phyloP scores from a whole-genome alignment of 192 early-diverging fungal genomes.

The Coemansia sp. region DNA sequence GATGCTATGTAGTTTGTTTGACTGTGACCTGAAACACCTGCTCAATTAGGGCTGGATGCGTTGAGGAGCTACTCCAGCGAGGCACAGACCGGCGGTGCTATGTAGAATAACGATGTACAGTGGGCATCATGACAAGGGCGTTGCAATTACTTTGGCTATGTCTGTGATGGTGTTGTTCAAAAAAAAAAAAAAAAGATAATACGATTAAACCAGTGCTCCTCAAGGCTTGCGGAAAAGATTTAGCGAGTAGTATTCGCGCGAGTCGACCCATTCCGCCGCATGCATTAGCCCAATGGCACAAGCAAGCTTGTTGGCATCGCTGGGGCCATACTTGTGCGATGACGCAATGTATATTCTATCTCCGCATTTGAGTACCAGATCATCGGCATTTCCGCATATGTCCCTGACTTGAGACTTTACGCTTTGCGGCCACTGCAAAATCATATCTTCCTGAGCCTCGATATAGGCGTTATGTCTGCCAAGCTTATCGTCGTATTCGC shows the following conservation, averaged over 20 bases:
- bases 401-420: slow-evolving; percentile 19
- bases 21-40: no score
- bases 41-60: no score
- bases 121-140: no score
- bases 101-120: no score
- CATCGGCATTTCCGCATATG: slow-evolving; percentile 16
- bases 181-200: not conserved
- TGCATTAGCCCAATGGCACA: slow-evolving; percentile 50
- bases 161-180: not conserved
- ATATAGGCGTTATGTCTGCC: slow-evolving; percentile 87
- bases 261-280: slow-evolving; percentile 59
- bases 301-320: slow-evolving; percentile 61
- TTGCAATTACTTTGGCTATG: no score
- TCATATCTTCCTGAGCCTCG: slow-evolving; percentile 58
- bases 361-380: slow-evolving; percentile 61
- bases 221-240: slow-evolving; percentile 60
- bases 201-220: not conserved
- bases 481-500: slow-evolving; percentile 68
- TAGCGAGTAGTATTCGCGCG: slow-evolving; percentile 60
- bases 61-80: no score
- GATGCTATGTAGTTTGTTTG: no score
- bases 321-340: slow-evolving; percentile 77
- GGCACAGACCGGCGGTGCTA: no score
- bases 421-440: slow-evolving; percentile 51
- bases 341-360: slow-evolving; percentile 91